Percentiles rank a stretch among this genome's conserved stretches.
Conservation (phyloP, 345 rosid genomes). For the Dimocarpus longan region DNA sequence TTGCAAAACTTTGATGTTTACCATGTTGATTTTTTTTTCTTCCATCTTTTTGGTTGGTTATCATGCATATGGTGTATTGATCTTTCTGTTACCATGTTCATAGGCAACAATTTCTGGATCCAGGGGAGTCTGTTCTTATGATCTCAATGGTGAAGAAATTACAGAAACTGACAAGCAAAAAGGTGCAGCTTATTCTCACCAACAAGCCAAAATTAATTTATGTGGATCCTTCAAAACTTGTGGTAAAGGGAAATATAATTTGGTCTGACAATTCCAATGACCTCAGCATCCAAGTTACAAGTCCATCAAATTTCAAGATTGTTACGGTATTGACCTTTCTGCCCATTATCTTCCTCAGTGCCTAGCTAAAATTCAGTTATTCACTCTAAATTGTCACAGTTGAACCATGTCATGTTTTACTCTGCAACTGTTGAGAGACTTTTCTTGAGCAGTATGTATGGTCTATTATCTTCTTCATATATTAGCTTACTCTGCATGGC, state of each 20-base stretch:
- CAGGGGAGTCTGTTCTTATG: constrained; percentile 92
- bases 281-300: constrained; percentile 76
- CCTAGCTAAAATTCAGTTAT: not conserved
- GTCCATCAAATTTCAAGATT: constrained; percentile 88
- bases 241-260: constrained; percentile 74
- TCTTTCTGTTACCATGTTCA: constrained; percentile 19
- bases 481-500: not conserved
- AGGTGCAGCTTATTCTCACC: constrained; percentile 96
- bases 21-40: not conserved
- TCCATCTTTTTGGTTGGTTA: not conserved
- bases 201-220: constrained; percentile 88
- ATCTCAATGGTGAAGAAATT: constrained; percentile 93
- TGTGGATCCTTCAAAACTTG: constrained; percentile 83
- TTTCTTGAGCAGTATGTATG: not conserved
- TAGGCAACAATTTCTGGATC: constrained; percentile 99
- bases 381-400: not conserved
- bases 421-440: not conserved
- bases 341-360: not conserved
- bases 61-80: not conserved
- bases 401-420: not conserved
- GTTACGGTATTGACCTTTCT: constrained; percentile 61
- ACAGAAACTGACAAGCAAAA: constrained; percentile 88
- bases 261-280: constrained; percentile 94
- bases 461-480: too few relatives aligned
- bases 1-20: not conserved